These are phyloP conservation scores for Nannizziopsis barbatae DNA, from an alignment of 2,329 filamentous ascomycete genomes.

Conservation along the genomic window DNA sequence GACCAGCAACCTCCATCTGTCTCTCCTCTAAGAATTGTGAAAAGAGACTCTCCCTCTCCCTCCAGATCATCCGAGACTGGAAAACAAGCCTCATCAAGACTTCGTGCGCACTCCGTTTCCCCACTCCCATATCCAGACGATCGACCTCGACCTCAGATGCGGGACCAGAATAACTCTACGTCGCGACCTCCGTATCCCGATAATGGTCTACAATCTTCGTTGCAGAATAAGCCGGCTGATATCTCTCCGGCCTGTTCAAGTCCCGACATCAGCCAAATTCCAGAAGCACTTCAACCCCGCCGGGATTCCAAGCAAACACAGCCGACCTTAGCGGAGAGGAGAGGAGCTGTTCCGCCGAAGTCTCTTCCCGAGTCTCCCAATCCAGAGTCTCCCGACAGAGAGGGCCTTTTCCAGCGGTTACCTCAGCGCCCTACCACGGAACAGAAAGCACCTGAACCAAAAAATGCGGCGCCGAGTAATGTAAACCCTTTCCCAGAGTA, in stretches of 20 bases:
- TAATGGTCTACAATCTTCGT: slow-evolving; percentile 17
- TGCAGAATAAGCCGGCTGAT: slow-evolving; percentile 16
- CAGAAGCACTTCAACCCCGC: slow-evolving; percentile 32
- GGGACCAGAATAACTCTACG: slow-evolving; percentile 23
- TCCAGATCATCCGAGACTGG: slow-evolving; percentile 23
- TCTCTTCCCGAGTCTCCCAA: slow-evolving; percentile 73
- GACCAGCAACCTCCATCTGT: slow-evolving; percentile 62
- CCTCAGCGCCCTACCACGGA: slow-evolving; percentile 35
- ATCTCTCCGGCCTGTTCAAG: slow-evolving; percentile 23
- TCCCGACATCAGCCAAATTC: slow-evolving; percentile 29
- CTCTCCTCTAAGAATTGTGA: slow-evolving; percentile 74
- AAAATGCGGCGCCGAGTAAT: slow-evolving; percentile 16
- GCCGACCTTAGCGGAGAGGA: slow-evolving; percentile 63
- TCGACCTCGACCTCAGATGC: slow-evolving; percentile 31
- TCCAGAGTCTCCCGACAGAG: slow-evolving; percentile 61
- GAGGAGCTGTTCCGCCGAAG: slow-evolving; percentile 57
- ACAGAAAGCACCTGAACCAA: slow-evolving; percentile 8
- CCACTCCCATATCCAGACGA: slow-evolving; percentile 67
- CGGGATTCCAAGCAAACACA: slow-evolving; percentile 45
- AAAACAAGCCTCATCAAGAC: slow-evolving; percentile 18
- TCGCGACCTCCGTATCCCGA: slow-evolving; percentile 28
- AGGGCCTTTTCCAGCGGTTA: slow-evolving; percentile 64
- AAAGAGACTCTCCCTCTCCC: slow-evolving; percentile 57
- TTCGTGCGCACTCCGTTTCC: slow-evolving; percentile 54
- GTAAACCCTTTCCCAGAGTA: slow-evolving; percentile 41